phyloP scores from a whole-genome alignment of 1,284 basidiomycete genomes.

The Pterulicium gracile region DNA sequence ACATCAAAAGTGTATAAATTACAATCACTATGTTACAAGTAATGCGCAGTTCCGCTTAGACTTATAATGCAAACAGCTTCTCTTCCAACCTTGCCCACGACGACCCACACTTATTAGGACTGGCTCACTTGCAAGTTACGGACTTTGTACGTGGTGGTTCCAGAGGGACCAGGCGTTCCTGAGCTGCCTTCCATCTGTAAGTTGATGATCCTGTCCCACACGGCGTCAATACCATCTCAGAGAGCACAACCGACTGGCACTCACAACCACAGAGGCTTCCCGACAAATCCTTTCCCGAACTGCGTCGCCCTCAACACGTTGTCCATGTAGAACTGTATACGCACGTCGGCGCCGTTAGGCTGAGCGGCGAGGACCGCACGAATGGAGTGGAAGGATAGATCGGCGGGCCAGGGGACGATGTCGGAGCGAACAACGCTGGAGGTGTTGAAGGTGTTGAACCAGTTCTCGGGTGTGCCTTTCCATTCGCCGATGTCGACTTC shows the following conservation, averaged over 20 bases:
- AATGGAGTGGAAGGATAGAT: slow-evolving; percentile 30
- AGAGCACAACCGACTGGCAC: slow-evolving; percentile 11
- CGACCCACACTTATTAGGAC: too few relatives aligned
- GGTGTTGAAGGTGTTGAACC: slow-evolving; percentile 34
- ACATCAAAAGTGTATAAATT: too few relatives aligned
- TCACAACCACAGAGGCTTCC: slow-evolving; percentile 28
- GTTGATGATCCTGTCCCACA: slow-evolving; percentile 27
- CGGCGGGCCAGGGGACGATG: slow-evolving; percentile 28
- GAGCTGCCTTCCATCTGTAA: slow-evolving; percentile 38
- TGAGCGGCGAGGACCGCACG: slow-evolving; percentile 29
- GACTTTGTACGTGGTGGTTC: slow-evolving; percentile 25
- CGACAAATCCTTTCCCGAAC: slow-evolving; percentile 26
- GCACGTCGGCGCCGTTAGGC: slow-evolving; percentile 24
- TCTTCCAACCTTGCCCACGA: too few relatives aligned
- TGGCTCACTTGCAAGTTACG: slow-evolving; percentile 23
- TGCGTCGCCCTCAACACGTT: slow-evolving; percentile 24
- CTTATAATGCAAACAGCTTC: too few relatives aligned
- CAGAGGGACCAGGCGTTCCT: slow-evolving; percentile 28
- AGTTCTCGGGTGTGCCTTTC: slow-evolving; percentile 32
- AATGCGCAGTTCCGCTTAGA: too few relatives aligned
- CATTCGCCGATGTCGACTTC: slow-evolving; percentile 34
- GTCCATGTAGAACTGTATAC: slow-evolving; percentile 30
- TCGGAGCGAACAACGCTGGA: slow-evolving; percentile 27
- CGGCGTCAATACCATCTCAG: not conserved
- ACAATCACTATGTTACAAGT: too few relatives aligned